Base-by-base conservation (phyloP, 495 filamentous ascomycete genomes). In the Bacidia gigantensis region DNA sequence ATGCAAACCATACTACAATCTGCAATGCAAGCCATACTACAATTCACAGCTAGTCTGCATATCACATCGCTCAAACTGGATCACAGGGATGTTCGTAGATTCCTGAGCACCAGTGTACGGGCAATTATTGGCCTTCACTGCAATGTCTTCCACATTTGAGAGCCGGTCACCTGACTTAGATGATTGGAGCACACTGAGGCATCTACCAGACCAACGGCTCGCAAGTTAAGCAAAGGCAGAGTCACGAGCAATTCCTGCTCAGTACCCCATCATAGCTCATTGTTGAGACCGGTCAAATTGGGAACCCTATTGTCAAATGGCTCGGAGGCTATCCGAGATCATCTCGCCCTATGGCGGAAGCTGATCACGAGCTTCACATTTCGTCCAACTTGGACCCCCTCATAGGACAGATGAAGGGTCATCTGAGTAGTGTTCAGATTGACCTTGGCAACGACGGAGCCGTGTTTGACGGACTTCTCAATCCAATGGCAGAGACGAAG, bases 301-400 rank as follows among this genome's bases (percentile, higher is more conserved):
- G 29, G 14, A 35, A 14, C 5, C 29, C 7, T 35, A 14, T 14
- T 35, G 29, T 35, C 29, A 35, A 35, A 35, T 35, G 7, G 29
- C 29, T 44, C 41, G 41, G 41, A 44, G 41, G 9, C 14, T 17
- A 44, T 44, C 41, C 41, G 41, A 44, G 41, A 44, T 44, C 41
- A 17, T 7, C 20, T 22, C 5, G 41, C 41, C 41, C 12, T 44
- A n/a, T 18, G 41, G 41, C 41, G 5, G 9, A 44, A 9, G 20
- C 20, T 5, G 41, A 18, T 44, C 41, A 44, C 41, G 41, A 22
- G 41, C 41, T 44, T n/a, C 5, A 44, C 17, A 17, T 22, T 44
- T 5, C 7, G 5, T 44, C 41, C 14, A 5, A 44, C 20, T 22
- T 44, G 7, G 20, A 17, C 9, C 5, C 5, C 20, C 41, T 44